A percentile compares a stretch with the other conserved stretches of the same genome.
phyloP scores from a whole-genome alignment of 192 early-diverging fungal genomes.

The Coemansia sp. region DNA sequence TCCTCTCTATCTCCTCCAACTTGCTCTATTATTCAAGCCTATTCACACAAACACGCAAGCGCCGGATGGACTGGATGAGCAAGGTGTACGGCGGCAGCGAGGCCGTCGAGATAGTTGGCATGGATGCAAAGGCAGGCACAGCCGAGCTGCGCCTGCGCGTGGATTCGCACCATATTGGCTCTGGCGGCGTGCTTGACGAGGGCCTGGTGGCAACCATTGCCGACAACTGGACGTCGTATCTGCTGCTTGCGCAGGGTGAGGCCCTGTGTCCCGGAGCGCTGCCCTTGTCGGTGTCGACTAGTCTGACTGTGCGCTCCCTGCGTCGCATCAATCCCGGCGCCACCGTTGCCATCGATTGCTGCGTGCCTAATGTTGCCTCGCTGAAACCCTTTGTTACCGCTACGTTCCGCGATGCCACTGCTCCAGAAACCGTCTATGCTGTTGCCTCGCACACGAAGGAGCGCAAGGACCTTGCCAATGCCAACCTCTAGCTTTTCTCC shows the following conservation, averaged over 20 bases:
- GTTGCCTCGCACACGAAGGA: slow-evolving; percentile 34
- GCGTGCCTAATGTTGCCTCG: neutral
- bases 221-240: slow-evolving; percentile 41
- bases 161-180: slow-evolving; percentile 20
- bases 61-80: slow-evolving; percentile 2
- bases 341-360: slow-evolving; percentile 22
- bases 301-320: slow-evolving; percentile 30
- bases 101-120: neutral
- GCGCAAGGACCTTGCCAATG: slow-evolving; percentile 15
- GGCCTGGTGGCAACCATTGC: slow-evolving; percentile 35
- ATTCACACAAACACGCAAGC: neutral
- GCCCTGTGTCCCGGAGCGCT: slow-evolving; percentile 9
- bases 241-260: slow-evolving; percentile 28
- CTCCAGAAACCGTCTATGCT: slow-evolving; percentile 31
- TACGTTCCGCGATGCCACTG: slow-evolving; percentile 14
- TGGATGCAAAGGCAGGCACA: slow-evolving; percentile 11
- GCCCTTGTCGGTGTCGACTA: slow-evolving; percentile 37
- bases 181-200: slow-evolving; percentile 38
- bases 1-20: neutral
- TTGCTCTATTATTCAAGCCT: neutral
- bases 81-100: slow-evolving; percentile 20
- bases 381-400: slow-evolving; percentile 25
- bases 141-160: slow-evolving; percentile 19
- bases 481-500: slow-evolving; percentile 2
- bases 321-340: slow-evolving; percentile 20